Evolutionary conservation across 768 basidiomycete species (phyloP).

Genomic region (Fistulinella prunicolor): DNA sequence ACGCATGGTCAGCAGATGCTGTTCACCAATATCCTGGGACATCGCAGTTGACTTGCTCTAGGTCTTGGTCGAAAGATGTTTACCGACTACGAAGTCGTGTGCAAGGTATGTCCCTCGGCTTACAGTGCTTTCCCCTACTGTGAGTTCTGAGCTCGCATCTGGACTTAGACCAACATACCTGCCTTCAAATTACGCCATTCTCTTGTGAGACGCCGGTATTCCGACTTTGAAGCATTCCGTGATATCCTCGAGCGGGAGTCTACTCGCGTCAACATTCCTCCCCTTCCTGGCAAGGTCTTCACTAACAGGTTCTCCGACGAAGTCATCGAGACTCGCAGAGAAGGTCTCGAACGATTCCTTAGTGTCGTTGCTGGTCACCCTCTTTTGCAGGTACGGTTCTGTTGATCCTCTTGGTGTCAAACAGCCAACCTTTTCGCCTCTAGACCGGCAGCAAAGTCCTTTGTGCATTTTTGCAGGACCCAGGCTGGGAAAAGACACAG

Average conservation of each 20-base stretch:
- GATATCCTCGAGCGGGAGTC: slow-evolving; percentile 97
- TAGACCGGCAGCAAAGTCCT: slow-evolving; percentile 97
- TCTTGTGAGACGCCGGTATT: slow-evolving; percentile 82
- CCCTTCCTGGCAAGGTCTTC: slow-evolving; percentile 97
- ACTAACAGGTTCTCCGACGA: slow-evolving; percentile 98
- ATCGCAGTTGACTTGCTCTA: slow-evolving; percentile 1
- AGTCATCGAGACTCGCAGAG: slow-evolving; percentile 87
- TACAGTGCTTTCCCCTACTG: not conserved
- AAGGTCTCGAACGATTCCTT: slow-evolving; percentile 92
- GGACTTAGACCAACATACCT: slow-evolving; percentile 88
- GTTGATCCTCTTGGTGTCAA: slow-evolving; percentile 5
- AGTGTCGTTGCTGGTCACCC: slow-evolving; percentile 98
- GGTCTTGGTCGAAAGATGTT: slow-evolving; percentile 99
- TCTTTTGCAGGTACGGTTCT: slow-evolving; percentile 82
- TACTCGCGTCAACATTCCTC: slow-evolving; percentile 95
- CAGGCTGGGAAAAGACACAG: slow-evolving; percentile 81
- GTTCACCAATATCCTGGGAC: not conserved
- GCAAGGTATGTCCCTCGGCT: slow-evolving; percentile 59
- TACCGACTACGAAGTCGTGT: slow-evolving; percentile 98
- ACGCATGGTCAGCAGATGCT: slow-evolving; percentile 68
- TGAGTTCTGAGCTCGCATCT: not conserved
- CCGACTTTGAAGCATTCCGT: slow-evolving; percentile 94
- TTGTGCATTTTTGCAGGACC: slow-evolving; percentile 93
- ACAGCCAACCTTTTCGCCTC: not conserved
- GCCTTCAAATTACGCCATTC: slow-evolving; percentile 98